Conservation (phyloP, 2,329 filamentous ascomycete genomes). For the Verticillium dahliae region DNA sequence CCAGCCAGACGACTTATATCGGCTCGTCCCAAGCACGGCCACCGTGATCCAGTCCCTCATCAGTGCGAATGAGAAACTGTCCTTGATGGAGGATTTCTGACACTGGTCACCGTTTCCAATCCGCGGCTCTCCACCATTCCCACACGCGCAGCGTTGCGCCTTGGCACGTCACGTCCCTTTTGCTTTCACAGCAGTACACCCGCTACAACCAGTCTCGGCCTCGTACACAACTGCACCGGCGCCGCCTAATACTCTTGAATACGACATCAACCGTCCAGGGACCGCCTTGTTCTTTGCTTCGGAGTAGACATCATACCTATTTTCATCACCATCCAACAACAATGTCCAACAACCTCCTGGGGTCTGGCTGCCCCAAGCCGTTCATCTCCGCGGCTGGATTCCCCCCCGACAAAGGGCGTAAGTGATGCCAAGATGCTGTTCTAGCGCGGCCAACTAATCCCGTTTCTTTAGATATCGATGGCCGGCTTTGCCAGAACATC, state of each 20-base stretch:
- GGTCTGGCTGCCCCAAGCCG: conserved; percentile 51
- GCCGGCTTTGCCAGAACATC: not conserved
- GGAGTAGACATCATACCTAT: not conserved
- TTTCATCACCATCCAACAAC: not conserved
- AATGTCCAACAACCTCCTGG: not conserved
- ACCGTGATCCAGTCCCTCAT: not conserved
- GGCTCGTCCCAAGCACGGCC: not conserved
- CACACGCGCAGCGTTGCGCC: not conserved
- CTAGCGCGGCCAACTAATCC: not conserved
- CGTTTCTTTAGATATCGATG: not conserved
- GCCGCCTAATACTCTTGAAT: not conserved
- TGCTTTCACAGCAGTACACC: not conserved
- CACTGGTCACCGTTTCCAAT: not conserved
- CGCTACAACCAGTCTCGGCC: not conserved
- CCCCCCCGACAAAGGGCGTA: conserved; percentile 59
- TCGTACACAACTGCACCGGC: not conserved
- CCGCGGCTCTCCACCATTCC: not conserved
- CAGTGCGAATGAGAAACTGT: not conserved
- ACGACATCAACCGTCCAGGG: too few species aligned
- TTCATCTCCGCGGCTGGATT: conserved; percentile 62
- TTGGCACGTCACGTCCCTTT: not conserved
- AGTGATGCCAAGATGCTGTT: conserved; percentile 20
- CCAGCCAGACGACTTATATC: not conserved
- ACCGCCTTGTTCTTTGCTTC: not conserved
- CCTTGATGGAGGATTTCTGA: not conserved